Conservation (phyloP, 805 yeast species). For the Hemisphaericaspora nanyangensis region DNA sequence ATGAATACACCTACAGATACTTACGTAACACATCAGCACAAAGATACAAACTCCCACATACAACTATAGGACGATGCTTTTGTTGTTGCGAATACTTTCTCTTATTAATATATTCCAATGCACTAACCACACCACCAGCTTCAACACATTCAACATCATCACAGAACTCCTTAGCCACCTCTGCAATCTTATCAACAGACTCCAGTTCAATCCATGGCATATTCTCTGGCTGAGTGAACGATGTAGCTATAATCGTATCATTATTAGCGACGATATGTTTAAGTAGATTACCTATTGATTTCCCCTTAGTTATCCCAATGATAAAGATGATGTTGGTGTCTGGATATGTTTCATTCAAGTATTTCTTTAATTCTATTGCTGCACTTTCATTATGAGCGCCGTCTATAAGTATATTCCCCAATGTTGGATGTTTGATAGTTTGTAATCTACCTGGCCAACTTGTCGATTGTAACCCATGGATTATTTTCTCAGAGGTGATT, state of each 20-base stretch:
- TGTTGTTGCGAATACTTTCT: too few relatives aligned
- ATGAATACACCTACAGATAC: neutral
- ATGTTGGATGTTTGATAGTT: constrained; percentile 16
- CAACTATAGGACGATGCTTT: constrained; percentile 33
- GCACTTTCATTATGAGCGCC: constrained; percentile 94
- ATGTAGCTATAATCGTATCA: constrained; percentile 61
- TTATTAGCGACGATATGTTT: constrained; percentile 40
- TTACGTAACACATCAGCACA: constrained; percentile 31
- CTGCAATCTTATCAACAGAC: constrained; percentile 4
- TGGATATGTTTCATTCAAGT: constrained; percentile 28
- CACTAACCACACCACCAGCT: constrained; percentile 10
- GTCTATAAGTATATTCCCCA: constrained; percentile 54
- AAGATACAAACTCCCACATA: constrained; percentile 41
- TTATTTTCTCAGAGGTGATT: constrained; percentile 33
- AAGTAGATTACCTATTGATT: constrained; percentile 52
- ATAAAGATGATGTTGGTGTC: constrained; percentile 46
- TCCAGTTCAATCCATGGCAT: constrained; percentile 83
- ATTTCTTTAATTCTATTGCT: constrained; percentile 64
- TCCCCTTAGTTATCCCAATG: constrained; percentile 73
- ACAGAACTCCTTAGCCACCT: constrained; percentile 2
- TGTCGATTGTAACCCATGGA: constrained; percentile 51
- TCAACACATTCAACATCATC: constrained; percentile 10
- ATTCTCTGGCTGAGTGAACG: constrained; percentile 68
- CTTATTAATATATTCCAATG: too few relatives aligned
- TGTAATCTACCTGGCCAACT: constrained; percentile 91